A percentile compares a stretch with the other conserved stretches of the same genome.
Conservation (phyloP, 192 early-diverging fungal genomes). For the Backusella macrospora region DNA sequence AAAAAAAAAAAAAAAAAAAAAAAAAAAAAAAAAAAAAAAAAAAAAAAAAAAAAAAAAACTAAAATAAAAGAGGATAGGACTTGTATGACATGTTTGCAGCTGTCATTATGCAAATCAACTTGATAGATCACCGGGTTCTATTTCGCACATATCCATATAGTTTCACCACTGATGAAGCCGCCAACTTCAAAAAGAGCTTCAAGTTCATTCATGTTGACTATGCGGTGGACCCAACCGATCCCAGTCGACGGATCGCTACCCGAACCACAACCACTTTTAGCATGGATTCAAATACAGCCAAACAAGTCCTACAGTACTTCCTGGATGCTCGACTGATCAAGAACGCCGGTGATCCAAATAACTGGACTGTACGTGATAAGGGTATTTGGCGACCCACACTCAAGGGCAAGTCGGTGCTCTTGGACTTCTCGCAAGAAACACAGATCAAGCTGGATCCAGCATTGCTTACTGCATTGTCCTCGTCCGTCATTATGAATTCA, state of each 20-base stretch:
- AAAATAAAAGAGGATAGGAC: slow-evolving; percentile 38
- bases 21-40: not conserved
- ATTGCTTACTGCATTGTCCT: not conserved
- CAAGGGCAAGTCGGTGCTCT: slow-evolving; percentile 49
- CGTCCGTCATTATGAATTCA: not conserved
- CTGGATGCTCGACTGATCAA: slow-evolving; percentile 55
- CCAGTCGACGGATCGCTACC: slow-evolving; percentile 30
- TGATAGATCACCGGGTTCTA: slow-evolving; percentile 47
- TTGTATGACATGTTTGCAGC: slow-evolving; percentile 55
- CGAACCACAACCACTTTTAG: slow-evolving; percentile 56
- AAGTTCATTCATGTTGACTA: slow-evolving; percentile 34
- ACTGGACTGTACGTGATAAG: slow-evolving; percentile 46
- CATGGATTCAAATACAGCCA: slow-evolving; percentile 50
- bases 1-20: not conserved
- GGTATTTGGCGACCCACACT: slow-evolving; percentile 45
- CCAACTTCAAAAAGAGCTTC: slow-evolving; percentile 45
- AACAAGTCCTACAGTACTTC: slow-evolving; percentile 49
- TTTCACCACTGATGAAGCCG: slow-evolving; percentile 52
- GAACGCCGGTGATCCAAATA: slow-evolving; percentile 40
- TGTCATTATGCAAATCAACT: slow-evolving; percentile 48
- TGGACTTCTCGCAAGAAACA: slow-evolving; percentile 8
- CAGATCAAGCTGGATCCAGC: slow-evolving; percentile 32
- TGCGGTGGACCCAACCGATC: slow-evolving; percentile 47
- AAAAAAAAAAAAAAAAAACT: not conserved
- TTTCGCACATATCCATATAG: slow-evolving; percentile 52